phyloP scores from a whole-genome alignment of 2,329 filamentous ascomycete genomes.

The Aureobasidium vineae region DNA sequence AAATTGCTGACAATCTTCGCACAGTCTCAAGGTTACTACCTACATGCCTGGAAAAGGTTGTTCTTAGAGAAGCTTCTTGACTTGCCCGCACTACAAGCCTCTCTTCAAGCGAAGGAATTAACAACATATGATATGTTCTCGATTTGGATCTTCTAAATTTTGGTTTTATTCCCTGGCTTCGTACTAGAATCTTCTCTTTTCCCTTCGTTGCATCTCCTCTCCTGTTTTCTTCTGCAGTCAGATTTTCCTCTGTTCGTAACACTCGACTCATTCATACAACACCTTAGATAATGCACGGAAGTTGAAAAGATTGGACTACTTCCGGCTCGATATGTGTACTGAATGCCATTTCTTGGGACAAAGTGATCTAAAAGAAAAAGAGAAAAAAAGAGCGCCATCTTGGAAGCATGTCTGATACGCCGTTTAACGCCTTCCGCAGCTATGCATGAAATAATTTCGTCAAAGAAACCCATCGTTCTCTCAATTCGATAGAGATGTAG shows the following conservation, averaged over 20 bases:
- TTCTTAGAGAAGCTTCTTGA: neutral
- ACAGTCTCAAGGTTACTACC: conserved; percentile 11
- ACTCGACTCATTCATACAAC: neutral
- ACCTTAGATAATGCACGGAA: neutral
- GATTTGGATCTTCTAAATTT: neutral
- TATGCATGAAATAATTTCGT: neutral
- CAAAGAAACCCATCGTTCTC: neutral
- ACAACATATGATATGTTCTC: no score
- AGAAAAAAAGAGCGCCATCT: neutral
- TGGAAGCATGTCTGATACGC: neutral
- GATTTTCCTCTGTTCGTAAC: no score
- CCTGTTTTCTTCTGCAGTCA: neutral
- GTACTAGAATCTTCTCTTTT: neutral
- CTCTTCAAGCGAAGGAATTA: no score
- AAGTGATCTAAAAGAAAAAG: neutral
- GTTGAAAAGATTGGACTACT: no score
- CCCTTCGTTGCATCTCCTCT: neutral
- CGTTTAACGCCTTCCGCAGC: neutral
- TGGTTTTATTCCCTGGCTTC: neutral
- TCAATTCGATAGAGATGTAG: neutral
- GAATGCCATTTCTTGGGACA: neutral
- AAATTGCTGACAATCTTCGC: neutral
- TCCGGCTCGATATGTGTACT: neutral
- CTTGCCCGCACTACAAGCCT: no score
- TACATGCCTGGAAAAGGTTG: neutral